Evolutionary conservation across 192 early-diverging fungal genomes (phyloP).

Genomic region (Diversispora eburnea): DNA sequence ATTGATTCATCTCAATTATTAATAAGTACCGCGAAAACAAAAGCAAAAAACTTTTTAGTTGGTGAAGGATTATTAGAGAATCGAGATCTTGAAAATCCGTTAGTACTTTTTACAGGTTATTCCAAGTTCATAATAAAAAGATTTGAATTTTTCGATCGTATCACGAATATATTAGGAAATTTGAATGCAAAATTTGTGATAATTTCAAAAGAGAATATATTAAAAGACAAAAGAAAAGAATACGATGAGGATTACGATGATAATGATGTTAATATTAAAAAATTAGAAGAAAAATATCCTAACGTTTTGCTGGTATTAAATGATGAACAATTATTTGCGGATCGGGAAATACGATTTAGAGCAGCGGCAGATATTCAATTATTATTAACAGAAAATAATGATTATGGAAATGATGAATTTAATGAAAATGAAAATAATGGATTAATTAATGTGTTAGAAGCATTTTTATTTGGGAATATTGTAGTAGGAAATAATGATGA

Average conservation of each 20-base stretch:
- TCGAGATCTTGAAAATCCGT: conserved; percentile 38
- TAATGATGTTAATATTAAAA: background rate
- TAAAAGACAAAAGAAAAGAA: no score
- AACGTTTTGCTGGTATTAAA: conserved; percentile 42
- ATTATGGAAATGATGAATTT: conserved; percentile 51
- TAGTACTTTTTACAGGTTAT: conserved; percentile 51
- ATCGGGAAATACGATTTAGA: conserved; percentile 44
- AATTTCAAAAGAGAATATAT: conserved; percentile 8
- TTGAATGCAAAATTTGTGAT: conserved; percentile 46
- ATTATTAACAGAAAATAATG: conserved; percentile 51
- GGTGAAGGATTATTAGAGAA: conserved; percentile 35
- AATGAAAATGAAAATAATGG: conserved; percentile 30
- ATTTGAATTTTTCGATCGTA: conserved; percentile 42
- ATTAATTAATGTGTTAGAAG: background rate
- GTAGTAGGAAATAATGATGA: conserved; percentile 50
- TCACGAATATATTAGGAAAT: conserved; percentile 35
- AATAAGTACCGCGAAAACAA: conserved; percentile 36
- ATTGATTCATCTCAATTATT: background rate
- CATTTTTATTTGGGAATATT: conserved; percentile 51
- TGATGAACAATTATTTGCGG: conserved; percentile 33
- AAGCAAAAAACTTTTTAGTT: conserved; percentile 46
- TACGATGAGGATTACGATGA: no score
- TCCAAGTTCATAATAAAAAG: conserved; percentile 53
- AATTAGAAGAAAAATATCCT: conserved; percentile 34
- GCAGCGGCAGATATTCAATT: conserved; percentile 53